Evolutionary conservation across 78 protist genomes (phyloP), one percentile per base, ranked within the genome.

Genomic region (Dictyostelium purpureum): DNA sequence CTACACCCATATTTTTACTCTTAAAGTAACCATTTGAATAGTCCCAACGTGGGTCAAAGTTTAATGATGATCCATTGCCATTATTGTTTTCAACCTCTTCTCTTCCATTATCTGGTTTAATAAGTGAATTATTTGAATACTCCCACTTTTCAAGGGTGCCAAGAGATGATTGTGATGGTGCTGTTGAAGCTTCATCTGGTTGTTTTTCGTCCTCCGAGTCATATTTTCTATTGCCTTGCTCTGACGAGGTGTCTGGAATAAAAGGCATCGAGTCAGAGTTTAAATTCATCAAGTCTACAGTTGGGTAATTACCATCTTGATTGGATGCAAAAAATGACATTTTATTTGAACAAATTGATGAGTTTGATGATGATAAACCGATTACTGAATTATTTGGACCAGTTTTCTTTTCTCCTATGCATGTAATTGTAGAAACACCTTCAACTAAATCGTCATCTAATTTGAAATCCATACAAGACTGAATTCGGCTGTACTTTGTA

Each of bases 11-110:
- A 33, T 38, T 52, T 33, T 85, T 38, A 45, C 77, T 73, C 35
- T 43, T 38, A 42, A 85, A 85, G 47, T n/a, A 26, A 45, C 92
- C 92, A 14, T 65, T 63, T 26, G 21, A 10, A 33, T 71, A 85
- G 2, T 9, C 12, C 82, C 82, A 85, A n/a, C 70, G 42, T 19
- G 52, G 52, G 28, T 61, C 67, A 18, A 54, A 35, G 33, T 77
- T 77, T 66, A 66, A 35, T 19, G 12, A 19, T 26, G 37, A 21
- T 54, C 38, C 38, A n/a, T n/a, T n/a, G 54, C 31, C 71, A 21
- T 18, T 18, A 11, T 21, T 5, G 5, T 31, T 6, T 5, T 16
- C 5, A 28, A 4, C 16, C 35, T 75, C 81, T 31, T 52, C 56
- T 45, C 79, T 40, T 19, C 79, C 79, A 75, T 75, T 56, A 45